phyloP scores from a whole-genome alignment of 2,329 filamentous ascomycete species.

The Domatiomyces globalis region DNA sequence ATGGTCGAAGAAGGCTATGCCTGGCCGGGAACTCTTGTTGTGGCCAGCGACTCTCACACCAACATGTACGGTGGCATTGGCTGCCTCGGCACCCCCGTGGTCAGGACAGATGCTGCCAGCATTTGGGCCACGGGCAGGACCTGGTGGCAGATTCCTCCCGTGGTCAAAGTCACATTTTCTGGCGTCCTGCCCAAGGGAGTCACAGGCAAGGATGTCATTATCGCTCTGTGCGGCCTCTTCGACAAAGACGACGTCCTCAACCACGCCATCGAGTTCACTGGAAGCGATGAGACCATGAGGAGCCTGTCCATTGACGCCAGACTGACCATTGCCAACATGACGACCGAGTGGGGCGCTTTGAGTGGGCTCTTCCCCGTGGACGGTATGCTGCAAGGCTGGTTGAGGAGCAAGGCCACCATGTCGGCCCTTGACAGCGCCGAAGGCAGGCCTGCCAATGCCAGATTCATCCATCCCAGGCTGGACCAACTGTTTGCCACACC shows the following conservation, averaged over 20 bases:
- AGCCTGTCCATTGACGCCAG: conserved; percentile 60
- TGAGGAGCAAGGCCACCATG: conserved; percentile 60
- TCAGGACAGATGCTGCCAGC: conserved; percentile 72
- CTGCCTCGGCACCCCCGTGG: conserved; percentile 64
- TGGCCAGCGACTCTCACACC: conserved; percentile 57
- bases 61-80: conserved; percentile 72
- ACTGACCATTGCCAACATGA: conserved; percentile 40
- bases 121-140: conserved; percentile 74
- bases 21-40: conserved; percentile 73
- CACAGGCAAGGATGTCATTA: conserved; percentile 86
- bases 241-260: conserved; percentile 80
- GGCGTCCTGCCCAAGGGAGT: conserved; percentile 65
- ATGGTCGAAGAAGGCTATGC: conserved; percentile 75
- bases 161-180: conserved; percentile 65
- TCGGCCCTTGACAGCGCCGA: conserved; percentile 45
- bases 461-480: conserved; percentile 58
- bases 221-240: conserved; percentile 76
- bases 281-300: conserved; percentile 59
- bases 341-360: conserved; percentile 41
- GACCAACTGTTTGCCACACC: conserved; percentile 57
- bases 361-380: conserved; percentile 72
- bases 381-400: conserved; percentile 54
- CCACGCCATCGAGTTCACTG: conserved; percentile 77
- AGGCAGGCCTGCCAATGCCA: conserved; percentile 35
- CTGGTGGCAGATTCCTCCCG: conserved; percentile 80